Evolutionary conservation across 2,329 filamentous ascomycete genomes (phyloP), one percentile per base, ranked within the genome.

Genomic region (Alternaria sp.): DNA sequence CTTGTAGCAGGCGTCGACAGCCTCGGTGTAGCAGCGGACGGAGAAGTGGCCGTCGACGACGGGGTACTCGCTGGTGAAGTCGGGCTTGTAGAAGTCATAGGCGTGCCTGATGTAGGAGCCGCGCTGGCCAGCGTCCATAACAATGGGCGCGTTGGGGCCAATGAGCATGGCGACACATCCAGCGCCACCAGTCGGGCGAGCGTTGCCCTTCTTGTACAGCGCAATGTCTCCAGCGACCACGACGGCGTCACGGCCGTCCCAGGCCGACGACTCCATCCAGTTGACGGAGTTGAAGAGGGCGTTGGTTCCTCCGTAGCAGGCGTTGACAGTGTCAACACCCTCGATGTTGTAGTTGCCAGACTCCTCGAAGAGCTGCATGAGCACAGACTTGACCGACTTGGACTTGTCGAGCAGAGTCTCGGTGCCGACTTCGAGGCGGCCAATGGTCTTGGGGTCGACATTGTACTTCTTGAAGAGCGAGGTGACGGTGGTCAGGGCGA

Each of bases 51-150:
- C 84, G 68, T 86, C 84, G 15, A 86, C 84, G 61, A 85, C 76
- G 28, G 84, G 84, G 73, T 86, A 86, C 71, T 86, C 84, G 80
- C 82, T 84, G 63, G 84, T 84, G 62, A 86, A 69, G 68, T 86
- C 84, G 58, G 84, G 81, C 82, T 86, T 86, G 81, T 86, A 86
- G 77, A 86, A 86, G 71, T 86, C 84, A 78, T 86, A 86, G 30
- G 80, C 82, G 74, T 86, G 84, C 66, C 77, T 82, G 72, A 86
- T 81, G 77, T 84, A 86, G 71, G 79, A 82, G 65, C 84, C 84
- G 57, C 84, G 82, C 63, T 82, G 81, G 63, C 84, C 84, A 45
- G 84, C 78, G 73, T 86, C 84, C 65, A 85, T 80, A 21, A 80
- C 83, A 60, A 86, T 68, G 28, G 84, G 84, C 45, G 84, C 84